Evolutionary conservation across 202 grass and related monocot species (phyloP), one percentile per base, ranked within the genome.

Genomic region (Dendrocalamus latiflorus): DNA sequence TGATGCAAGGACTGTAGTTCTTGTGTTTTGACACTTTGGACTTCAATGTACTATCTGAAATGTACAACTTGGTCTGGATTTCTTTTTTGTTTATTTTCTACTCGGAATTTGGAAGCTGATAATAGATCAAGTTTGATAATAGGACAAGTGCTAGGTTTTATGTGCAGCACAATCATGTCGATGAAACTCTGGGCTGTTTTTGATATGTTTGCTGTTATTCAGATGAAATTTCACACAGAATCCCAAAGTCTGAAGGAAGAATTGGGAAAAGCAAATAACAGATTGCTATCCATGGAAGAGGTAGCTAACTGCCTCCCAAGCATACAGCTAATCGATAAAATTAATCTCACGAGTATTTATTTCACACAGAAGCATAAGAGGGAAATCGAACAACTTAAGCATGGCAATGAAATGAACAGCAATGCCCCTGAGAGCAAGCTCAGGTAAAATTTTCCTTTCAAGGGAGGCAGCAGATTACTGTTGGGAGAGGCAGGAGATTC

Each of bases 151-250:
- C 26, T 76, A 70, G 38, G 58, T 38, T 85, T 21, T 55, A 24
- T 71, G 28, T 85, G 64, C 44, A 81, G 14, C 24, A 25, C 39
- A 77, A 69, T 50, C 6, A 59, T 77, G 65, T 41, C 50, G 0
- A 21, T 25, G 54, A 53, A 74, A 74, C 0, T 62, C 20, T 36
- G 50, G 24, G 38, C 22, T 36, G 20, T 78, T 79, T 82, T 54
- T 88, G 1, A 73, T 41, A 26, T 82, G 24, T 4, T 68, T 81
- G 20, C 37, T 74, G 14, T 65, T 76, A 26, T 85, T 70, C 83
- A 94, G 92, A 83, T 97, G 68, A 91, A 91, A 86, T 94, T 70
- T 86, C 88, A 83, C 2, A 83, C 14, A 26, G 76, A 93, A 81
- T 91, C 76, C 81, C 86, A 80, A 76, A 86, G 65, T 55, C 71